These are phyloP conservation scores for Metschnikowia baotianmanensis DNA, from an alignment of 805 yeast species.

Conservation along the genomic window DNA sequence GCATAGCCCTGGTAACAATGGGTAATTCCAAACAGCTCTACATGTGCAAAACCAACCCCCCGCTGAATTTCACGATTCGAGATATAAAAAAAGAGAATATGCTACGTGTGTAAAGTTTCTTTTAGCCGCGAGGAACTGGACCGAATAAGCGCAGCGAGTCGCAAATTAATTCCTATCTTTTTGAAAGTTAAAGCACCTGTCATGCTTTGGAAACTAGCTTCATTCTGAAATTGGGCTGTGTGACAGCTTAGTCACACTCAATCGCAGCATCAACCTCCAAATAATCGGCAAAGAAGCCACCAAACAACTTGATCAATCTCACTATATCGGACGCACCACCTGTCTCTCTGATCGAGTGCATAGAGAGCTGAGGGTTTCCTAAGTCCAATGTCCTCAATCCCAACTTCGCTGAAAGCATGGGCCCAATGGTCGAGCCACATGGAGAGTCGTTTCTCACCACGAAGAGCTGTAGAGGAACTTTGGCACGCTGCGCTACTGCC, in stretches of 20 bases:
- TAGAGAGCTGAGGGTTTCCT: slow-evolving; percentile 88
- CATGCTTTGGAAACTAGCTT: too few species aligned
- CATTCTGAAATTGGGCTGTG: too few species aligned
- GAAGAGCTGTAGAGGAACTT: slow-evolving; percentile 85
- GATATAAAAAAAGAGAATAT: too few species aligned
- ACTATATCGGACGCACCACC: slow-evolving; percentile 77
- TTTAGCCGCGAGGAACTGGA: too few species aligned
- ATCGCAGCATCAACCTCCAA: slow-evolving; percentile 29
- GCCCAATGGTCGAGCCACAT: slow-evolving; percentile 97
- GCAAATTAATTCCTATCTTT: too few species aligned
- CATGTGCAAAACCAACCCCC: too few species aligned
- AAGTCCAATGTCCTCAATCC: slow-evolving; percentile 87
- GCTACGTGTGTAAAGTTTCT: too few species aligned
- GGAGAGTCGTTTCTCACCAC: slow-evolving; percentile 93
- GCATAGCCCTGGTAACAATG: too few species aligned
- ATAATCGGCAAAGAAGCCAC: slow-evolving; percentile 51
- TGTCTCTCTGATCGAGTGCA: slow-evolving; percentile 94
- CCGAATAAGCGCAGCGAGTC: too few species aligned
- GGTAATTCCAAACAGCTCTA: too few species aligned
- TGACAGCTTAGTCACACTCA: slow-evolving; percentile 7
- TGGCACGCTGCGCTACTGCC: slow-evolving; percentile 60
- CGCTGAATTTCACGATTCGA: too few species aligned
- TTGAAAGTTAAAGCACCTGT: too few species aligned
- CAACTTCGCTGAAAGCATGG: slow-evolving; percentile 80
- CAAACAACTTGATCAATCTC: slow-evolving; percentile 58